Conservation (phyloP, 768 basidiomycete genomes). For the Leccinum boreale region DNA sequence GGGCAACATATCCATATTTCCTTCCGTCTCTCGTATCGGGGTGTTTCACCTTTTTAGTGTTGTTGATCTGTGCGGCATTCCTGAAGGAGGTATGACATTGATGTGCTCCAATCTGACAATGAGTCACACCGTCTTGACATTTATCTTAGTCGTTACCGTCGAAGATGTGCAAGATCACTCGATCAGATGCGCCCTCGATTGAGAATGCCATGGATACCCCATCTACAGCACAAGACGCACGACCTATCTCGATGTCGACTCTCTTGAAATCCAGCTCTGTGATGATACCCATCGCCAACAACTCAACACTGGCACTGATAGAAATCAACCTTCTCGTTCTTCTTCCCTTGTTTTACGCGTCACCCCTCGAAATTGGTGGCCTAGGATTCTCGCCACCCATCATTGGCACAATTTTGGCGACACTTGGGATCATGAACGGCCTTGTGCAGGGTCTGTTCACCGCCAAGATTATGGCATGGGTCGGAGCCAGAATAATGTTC, state of each 20-base stretch:
- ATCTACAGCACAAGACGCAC: not conserved
- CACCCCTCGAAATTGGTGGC: constrained; percentile 42
- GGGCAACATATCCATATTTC: constrained; percentile 36
- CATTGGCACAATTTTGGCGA: constrained; percentile 40
- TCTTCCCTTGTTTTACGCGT: constrained; percentile 44
- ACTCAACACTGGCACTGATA: constrained; percentile 39
- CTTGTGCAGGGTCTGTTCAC: constrained; percentile 40
- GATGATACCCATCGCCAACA: constrained; percentile 41
- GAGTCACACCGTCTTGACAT: not conserved
- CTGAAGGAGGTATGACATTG: constrained; percentile 30
- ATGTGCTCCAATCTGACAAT: not conserved
- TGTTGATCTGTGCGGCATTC: constrained; percentile 19
- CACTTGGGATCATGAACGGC: constrained; percentile 38
- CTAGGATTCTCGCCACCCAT: constrained; percentile 37
- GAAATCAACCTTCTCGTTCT: constrained; percentile 40
- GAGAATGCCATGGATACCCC: not conserved
- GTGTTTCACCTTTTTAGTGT: constrained; percentile 7
- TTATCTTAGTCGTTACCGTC: constrained; percentile 24
- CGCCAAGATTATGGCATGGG: constrained; percentile 35
- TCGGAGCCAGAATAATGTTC: constrained; percentile 43
- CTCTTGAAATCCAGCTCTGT: constrained; percentile 31
- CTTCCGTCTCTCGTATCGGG: constrained; percentile 31
- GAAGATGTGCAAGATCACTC: not conserved
- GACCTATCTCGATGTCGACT: constrained; percentile 31
- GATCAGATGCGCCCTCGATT: not conserved